Conservation (phyloP, 1,284 basidiomycete species). For the Pseudomicrostroma phylloplanum region DNA sequence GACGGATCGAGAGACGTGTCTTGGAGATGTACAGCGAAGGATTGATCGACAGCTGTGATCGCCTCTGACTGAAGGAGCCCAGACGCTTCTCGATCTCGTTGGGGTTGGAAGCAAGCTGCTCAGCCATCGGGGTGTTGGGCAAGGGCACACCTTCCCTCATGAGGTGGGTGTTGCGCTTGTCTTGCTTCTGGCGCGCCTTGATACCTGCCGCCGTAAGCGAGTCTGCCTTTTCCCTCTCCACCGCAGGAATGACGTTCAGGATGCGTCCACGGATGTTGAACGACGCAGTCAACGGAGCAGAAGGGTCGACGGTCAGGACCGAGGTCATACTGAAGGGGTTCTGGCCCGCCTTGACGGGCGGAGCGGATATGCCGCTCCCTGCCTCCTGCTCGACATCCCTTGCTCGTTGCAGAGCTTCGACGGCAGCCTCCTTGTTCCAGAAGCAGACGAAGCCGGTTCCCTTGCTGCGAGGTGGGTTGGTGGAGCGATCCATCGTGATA, state of each 20-base stretch:
- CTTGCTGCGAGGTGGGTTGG: slow-evolving; percentile 65
- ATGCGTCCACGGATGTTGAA: slow-evolving; percentile 88
- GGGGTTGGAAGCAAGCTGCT: slow-evolving; percentile 19
- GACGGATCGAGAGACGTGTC: slow-evolving; percentile 85
- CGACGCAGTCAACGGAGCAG: slow-evolving; percentile 71
- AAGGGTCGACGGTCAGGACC: slow-evolving; percentile 76
- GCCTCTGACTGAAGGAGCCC: slow-evolving; percentile 37
- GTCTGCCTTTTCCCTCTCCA: slow-evolving; percentile 78
- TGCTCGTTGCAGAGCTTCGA: slow-evolving; percentile 75
- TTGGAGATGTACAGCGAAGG: slow-evolving; percentile 88
- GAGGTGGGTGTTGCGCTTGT: slow-evolving; percentile 93
- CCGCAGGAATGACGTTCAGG: slow-evolving; percentile 80
- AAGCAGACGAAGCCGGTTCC: slow-evolving; percentile 97
- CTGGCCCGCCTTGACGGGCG: slow-evolving; percentile 15
- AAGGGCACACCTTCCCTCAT: slow-evolving; percentile 68
- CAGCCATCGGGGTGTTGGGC: slow-evolving; percentile 33
- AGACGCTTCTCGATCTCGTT: slow-evolving; percentile 40
- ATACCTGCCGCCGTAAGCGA: slow-evolving; percentile 80
- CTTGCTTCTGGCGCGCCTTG: slow-evolving; percentile 71
- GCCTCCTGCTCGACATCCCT: slow-evolving; percentile 39
- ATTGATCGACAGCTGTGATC: slow-evolving; percentile 62
- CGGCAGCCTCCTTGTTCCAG: slow-evolving; percentile 87
- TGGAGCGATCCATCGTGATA: slow-evolving; percentile 77
- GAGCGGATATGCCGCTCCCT: slow-evolving; percentile 13
- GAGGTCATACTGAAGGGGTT: slow-evolving; percentile 46